A percentile compares a stretch with the other conserved stretches of the same genome.
Evolutionary conservation across 192 early-diverging fungal species (phyloP).

Genomic region (Linnemannia schmuckeri): DNA sequence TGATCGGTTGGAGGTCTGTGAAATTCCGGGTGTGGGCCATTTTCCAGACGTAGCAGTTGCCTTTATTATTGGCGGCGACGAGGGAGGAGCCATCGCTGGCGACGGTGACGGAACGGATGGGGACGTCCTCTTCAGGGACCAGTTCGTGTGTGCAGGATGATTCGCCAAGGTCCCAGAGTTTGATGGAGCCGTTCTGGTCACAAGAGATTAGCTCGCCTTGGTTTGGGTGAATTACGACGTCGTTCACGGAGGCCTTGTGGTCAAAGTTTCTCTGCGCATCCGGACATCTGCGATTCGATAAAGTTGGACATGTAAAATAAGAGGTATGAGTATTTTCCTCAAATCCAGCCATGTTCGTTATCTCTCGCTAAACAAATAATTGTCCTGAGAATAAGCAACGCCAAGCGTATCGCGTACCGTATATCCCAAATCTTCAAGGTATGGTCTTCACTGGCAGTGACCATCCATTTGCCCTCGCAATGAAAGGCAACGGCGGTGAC

Average conservation of each 20-base stretch:
- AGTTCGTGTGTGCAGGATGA: constrained; percentile 75
- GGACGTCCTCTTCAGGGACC: constrained; percentile 82
- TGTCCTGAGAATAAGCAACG: too few relatives aligned
- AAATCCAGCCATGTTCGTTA: background rate
- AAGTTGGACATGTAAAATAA: background rate
- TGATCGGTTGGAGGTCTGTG: constrained; percentile 76
- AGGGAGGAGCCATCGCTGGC: constrained; percentile 85
- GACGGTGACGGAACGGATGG: constrained; percentile 85
- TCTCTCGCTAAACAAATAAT: background rate
- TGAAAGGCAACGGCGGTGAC: constrained; percentile 74
- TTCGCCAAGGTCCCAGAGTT: constrained; percentile 78
- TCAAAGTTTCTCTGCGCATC: constrained; percentile 69
- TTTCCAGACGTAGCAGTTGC: constrained; percentile 74
- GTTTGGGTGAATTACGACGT: constrained; percentile 78
- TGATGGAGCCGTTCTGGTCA: constrained; percentile 82
- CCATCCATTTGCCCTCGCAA: constrained; percentile 82
- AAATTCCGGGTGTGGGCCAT: constrained; percentile 74
- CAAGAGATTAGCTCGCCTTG: constrained; percentile 89
- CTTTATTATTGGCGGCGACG: constrained; percentile 90
- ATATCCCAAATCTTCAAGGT: constrained; percentile 88
- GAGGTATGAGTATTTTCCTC: background rate
- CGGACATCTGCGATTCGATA: constrained; percentile 53
- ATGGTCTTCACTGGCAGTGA: constrained; percentile 81
- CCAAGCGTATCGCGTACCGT: constrained; percentile 47
- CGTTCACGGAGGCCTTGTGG: constrained; percentile 70